phyloP scores from a whole-genome alignment of 352 stramenopile genomes.

The Phytopythium ostracodes region DNA sequence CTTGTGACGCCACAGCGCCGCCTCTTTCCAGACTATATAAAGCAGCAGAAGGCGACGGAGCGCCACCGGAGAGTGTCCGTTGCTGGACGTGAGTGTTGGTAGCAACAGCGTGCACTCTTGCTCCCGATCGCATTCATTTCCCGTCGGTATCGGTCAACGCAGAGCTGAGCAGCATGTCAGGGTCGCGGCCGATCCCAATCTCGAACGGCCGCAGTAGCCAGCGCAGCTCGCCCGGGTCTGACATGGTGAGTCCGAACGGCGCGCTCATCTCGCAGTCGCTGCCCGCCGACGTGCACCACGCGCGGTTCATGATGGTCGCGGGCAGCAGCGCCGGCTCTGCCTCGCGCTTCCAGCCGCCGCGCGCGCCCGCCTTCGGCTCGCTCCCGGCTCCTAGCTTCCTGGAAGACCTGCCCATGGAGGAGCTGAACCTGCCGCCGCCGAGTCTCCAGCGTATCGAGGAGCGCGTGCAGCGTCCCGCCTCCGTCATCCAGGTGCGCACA shows the following conservation, averaged over 20 bases:
- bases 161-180: too few species aligned
- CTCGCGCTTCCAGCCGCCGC: slow-evolving; percentile 35
- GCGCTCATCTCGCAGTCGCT: slow-evolving; percentile 55
- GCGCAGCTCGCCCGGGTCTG: slow-evolving; percentile 30
- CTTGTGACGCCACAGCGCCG: too few species aligned
- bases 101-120: too few species aligned
- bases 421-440: slow-evolving; percentile 48
- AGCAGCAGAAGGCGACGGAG: too few species aligned
- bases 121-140: too few species aligned
- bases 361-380: slow-evolving; percentile 52
- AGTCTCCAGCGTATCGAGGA: slow-evolving; percentile 24
- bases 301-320: slow-evolving; percentile 26
- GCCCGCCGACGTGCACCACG: slow-evolving; percentile 48
- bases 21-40: too few species aligned
- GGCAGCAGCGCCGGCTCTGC: slow-evolving; percentile 8
- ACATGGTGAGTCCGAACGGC: slow-evolving; percentile 15
- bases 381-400: slow-evolving; percentile 61
- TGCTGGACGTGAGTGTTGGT: background rate
- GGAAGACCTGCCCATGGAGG: slow-evolving; percentile 43
- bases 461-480: slow-evolving; percentile 23
- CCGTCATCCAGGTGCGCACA: slow-evolving; percentile 40
- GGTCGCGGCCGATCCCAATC: slow-evolving; percentile 52
- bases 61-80: too few species aligned
- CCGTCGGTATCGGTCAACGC: background rate
- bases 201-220: slow-evolving; percentile 34